Evolutionary conservation across 257 asterid genomes (phyloP).

Genomic region (Thymus mandschuricus): DNA sequence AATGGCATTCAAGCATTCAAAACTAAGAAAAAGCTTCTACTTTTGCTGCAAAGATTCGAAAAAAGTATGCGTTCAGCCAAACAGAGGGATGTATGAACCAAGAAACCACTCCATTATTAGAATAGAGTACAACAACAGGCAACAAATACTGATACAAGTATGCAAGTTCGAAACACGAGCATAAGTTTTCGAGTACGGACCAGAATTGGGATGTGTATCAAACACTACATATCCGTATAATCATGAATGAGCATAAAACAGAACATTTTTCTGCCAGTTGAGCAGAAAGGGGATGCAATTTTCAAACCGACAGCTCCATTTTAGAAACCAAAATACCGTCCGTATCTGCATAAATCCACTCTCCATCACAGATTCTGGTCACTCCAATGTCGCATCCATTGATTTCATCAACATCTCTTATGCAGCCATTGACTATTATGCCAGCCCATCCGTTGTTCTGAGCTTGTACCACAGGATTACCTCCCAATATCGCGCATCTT

Average conservation of each 20-base stretch:
- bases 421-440: conserved; percentile 52
- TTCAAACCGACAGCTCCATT: conserved; percentile 39
- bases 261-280: conserved; percentile 11
- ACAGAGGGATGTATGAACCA: no score
- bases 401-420: conserved; percentile 62
- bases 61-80: neutral
- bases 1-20: no score
- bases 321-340: conserved; percentile 49
- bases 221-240: conserved; percentile 18
- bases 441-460: conserved; percentile 66
- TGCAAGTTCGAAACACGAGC: conserved; percentile 12
- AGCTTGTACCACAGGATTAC: conserved; percentile 59
- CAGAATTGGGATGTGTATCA: conserved; percentile 6
- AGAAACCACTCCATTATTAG: neutral
- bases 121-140: conserved; percentile 3
- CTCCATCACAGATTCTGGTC: conserved; percentile 53
- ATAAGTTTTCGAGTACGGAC: conserved; percentile 4
- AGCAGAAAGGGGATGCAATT: neutral
- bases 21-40: no score
- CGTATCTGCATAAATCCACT: conserved; percentile 57
- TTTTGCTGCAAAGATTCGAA: neutral
- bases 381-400: conserved; percentile 60
- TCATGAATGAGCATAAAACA: conserved; percentile 12
- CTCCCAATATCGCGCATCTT: conserved; percentile 57
- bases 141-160: neutral